phyloP scores from a whole-genome alignment of 2,329 filamentous ascomycete species.

The Cladosporium austrohemisphaericum region DNA sequence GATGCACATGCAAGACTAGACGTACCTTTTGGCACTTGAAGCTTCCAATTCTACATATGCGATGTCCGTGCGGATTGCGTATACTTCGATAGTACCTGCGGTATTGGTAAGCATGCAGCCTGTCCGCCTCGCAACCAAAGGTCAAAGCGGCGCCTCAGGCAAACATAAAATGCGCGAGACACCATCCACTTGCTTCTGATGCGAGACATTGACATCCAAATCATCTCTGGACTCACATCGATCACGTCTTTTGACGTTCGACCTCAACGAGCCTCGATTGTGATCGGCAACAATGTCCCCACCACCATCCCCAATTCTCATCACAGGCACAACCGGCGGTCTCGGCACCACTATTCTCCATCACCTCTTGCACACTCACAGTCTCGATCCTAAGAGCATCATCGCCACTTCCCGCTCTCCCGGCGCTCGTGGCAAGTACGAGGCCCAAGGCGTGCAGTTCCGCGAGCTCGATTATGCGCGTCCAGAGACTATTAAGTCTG shows the following conservation, averaged over 20 bases:
- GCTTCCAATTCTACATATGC: no score
- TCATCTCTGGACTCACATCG: neutral
- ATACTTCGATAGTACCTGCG: no score
- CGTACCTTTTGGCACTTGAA: no score
- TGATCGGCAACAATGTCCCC: constrained; percentile 2
- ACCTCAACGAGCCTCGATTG: no score
- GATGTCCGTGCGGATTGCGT: no score
- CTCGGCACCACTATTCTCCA: constrained; percentile 51
- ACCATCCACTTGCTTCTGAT: neutral
- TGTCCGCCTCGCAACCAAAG: neutral
- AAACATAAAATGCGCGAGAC: constrained; percentile 1
- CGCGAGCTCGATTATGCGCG: constrained; percentile 52
- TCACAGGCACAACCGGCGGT: constrained; percentile 42
- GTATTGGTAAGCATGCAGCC: constrained; percentile 2
- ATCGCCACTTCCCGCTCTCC: constrained; percentile 48
- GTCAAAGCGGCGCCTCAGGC: neutral
- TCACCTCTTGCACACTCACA: constrained; percentile 45
- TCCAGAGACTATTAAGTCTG: constrained; percentile 42
- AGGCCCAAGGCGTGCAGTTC: constrained; percentile 45
- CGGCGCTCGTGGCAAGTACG: constrained; percentile 39
- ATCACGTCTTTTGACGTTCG: neutral
- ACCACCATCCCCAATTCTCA: constrained; percentile 17
- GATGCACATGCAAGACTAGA: no score
- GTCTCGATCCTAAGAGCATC: constrained; percentile 39
- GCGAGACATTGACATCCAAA: neutral